These are phyloP conservation scores for Cenchrus purpureus DNA, from an alignment of 176 grass and related monocot species.

Conservation along the genomic window DNA sequence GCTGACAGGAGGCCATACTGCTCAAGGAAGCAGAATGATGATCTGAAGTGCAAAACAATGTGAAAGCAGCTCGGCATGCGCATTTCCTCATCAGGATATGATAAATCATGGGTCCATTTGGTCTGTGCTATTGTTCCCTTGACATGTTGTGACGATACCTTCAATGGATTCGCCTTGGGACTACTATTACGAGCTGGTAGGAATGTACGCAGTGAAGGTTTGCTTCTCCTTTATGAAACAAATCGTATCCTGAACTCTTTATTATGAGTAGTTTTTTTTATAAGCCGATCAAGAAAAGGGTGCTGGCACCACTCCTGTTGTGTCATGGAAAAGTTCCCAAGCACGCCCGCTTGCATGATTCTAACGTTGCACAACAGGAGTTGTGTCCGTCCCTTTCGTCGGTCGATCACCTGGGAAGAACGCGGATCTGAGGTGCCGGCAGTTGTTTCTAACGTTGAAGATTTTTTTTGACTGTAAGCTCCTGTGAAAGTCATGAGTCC, in stretches of 20 bases:
- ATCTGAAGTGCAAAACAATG: neutral
- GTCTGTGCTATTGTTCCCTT: neutral
- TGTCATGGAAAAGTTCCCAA: conserved; percentile 2
- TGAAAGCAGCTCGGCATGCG: neutral
- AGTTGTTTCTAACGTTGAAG: no score
- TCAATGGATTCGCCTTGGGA: neutral
- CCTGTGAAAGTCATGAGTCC: no score
- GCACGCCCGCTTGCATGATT: neutral
- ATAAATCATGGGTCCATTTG: neutral
- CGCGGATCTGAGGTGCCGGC: no score
- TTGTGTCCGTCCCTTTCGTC: neutral
- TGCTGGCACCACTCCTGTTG: neutral
- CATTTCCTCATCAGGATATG: neutral
- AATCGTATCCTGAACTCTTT: conserved; percentile 9
- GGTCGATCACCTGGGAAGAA: neutral
- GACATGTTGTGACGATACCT: neutral
- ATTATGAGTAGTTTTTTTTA: neutral
- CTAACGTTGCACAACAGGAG: neutral
- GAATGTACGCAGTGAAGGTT: conserved; percentile 16
- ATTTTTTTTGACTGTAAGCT: no score
- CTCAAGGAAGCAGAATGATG: neutral
- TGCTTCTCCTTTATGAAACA: conserved; percentile 23
- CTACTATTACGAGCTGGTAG: neutral
- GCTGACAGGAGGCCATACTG: neutral
- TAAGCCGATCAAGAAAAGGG: neutral